A percentile compares a stretch with the other conserved stretches of the same genome.
These are phyloP conservation scores for Pythium scleroteichum DNA, from an alignment of 352 stramenopile species.

Conservation along the genomic window DNA sequence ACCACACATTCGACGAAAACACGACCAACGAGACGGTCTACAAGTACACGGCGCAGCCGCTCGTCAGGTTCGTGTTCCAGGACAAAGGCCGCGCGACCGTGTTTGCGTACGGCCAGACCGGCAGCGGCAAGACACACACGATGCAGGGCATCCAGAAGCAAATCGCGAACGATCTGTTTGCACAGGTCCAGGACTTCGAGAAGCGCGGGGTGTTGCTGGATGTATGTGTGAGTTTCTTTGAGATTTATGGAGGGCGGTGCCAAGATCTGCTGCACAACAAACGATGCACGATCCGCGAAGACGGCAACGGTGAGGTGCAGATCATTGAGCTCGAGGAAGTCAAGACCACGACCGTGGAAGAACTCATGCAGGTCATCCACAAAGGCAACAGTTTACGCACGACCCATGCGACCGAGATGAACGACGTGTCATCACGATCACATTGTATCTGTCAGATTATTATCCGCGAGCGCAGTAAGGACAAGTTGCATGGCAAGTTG, in stretches of 20 bases:
- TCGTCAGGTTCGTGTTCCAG: constrained; percentile 95
- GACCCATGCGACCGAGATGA: constrained; percentile 96
- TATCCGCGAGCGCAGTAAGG: constrained; percentile 57
- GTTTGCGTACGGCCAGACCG: constrained; percentile 98
- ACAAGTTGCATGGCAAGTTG: constrained; percentile 82
- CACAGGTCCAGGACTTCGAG: constrained; percentile 62
- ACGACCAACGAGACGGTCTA: constrained; percentile 94
- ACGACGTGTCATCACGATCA: constrained; percentile 94
- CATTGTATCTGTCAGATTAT: constrained; percentile 96
- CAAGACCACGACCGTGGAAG: constrained; percentile 79
- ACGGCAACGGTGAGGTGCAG: constrained; percentile 93
- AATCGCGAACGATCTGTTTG: constrained; percentile 77
- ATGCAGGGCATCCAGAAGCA: constrained; percentile 89
- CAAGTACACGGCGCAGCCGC: constrained; percentile 84
- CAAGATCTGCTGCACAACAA: constrained; percentile 94
- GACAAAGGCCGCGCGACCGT: constrained; percentile 93
- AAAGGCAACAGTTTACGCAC: constrained; percentile 92
- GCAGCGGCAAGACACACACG: constrained; percentile 89
- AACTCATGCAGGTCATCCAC: constrained; percentile 93
- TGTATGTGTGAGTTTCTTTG: constrained; percentile 94
- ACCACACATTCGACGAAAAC: constrained; percentile 94
- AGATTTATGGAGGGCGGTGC: constrained; percentile 97
- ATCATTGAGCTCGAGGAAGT: constrained; percentile 96
- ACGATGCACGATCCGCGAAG: constrained; percentile 92
- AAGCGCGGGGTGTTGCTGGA: constrained; percentile 58